Evolutionary conservation across 75 land plant species (phyloP), one percentile per base, ranked within the genome.

Genomic region (Cupressus sempervirens): DNA sequence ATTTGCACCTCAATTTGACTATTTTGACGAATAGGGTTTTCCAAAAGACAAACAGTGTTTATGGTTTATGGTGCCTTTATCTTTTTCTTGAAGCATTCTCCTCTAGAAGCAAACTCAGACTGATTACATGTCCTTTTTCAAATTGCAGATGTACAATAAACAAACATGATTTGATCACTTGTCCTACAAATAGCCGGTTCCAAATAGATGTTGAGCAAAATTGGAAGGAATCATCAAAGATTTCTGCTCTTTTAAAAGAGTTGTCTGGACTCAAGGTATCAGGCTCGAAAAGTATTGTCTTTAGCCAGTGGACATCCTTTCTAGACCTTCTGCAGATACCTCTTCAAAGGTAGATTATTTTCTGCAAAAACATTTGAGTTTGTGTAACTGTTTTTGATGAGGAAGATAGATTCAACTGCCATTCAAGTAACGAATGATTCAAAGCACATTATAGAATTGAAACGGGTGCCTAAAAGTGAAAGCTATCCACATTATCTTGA

Each of bases 251-350:
- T 29, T 38, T 97, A 86, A 82, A 83, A 41, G 93, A 97, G 87
- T 90, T 97, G 20, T 91, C 92, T 83, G 87, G 23, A 34, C 88
- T 93, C n/a, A 90, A 87, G 7, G 20, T 62, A 41, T 68, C 87
- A 8, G 92, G 92, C 10, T 89, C 93, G 2, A 97, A 97, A 85
- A 97, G 99, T 82, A 93, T 97, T 50, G 87, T 97, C 50, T 97
- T 97, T 72, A 97, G 99, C 88, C 99, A 97, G 85, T 97, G 99
- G 99, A 97, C 99, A 53, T 89, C 96, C 16, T 97, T 97, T 88
- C 56, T 97, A 80, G 99, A 97, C 84, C 93, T 97, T 65, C 84
- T 97, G 82, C 92, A 97, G 83, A 94, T 97, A 83, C 81, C 81
- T 79, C 30, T 79, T 45, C 26, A 11, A 45, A 79, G 81, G 81